A percentile compares a stretch with the other conserved stretches of the same genome.
Evolutionary conservation across 192 early-diverging fungal species (phyloP).

Genomic region (Dimargaris cristalligena): DNA sequence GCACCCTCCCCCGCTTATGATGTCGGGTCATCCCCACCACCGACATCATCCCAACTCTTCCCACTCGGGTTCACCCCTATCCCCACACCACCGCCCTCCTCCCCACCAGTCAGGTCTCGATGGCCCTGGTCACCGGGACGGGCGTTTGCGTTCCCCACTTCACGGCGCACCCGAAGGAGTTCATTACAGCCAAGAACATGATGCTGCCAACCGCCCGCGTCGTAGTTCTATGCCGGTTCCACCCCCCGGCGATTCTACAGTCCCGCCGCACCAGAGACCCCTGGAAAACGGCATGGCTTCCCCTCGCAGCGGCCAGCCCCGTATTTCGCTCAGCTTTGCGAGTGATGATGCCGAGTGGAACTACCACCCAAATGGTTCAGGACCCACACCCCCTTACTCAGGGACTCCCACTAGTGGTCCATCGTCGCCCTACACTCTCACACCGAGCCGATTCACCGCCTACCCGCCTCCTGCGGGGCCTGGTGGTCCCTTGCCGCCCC

Average conservation of each 20-base stretch:
- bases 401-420: background rate
- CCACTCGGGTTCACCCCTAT: no score
- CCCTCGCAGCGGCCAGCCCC: background rate
- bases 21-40: background rate
- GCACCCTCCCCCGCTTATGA: background rate
- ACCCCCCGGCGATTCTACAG: no score
- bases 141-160: background rate
- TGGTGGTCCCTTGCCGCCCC: no score
- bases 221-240: constrained; percentile 9
- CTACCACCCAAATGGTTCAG: background rate
- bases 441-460: constrained; percentile 5
- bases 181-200: background rate
- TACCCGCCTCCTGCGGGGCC: no score
- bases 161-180: background rate
- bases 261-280: background rate
- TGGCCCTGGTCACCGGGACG: background rate
- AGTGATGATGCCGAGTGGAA: constrained; percentile 3
- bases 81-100: no score
- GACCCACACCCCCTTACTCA: constrained; percentile 4
- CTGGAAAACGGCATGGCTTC: background rate
- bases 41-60: no score
- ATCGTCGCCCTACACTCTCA: background rate
- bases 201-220: background rate
- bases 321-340: background rate
- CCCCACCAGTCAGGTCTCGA: no score